phyloP scores from a whole-genome alignment of 768 basidiomycete species.

The Tylopilus rubrobrunneus region DNA sequence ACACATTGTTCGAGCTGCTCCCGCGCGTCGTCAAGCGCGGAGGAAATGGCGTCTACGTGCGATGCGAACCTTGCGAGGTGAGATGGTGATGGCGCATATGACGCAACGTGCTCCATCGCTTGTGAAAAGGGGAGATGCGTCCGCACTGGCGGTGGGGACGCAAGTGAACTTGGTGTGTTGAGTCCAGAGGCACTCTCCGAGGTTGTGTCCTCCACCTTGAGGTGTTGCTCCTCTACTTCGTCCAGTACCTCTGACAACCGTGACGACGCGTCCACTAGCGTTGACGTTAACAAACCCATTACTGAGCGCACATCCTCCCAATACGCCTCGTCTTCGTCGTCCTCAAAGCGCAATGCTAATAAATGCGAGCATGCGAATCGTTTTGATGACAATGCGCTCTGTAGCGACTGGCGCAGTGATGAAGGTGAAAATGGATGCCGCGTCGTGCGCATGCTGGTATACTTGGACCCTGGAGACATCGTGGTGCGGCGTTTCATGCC shows the following conservation, averaged over 20 bases:
- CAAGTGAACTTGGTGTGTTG: slow-evolving; percentile 15
- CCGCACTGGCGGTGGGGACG: slow-evolving; percentile 15
- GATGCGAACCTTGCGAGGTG: slow-evolving; percentile 65
- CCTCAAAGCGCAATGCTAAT: slow-evolving; percentile 71
- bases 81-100: slow-evolving; percentile 74
- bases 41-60: slow-evolving; percentile 67
- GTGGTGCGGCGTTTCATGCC: slow-evolving; percentile 25
- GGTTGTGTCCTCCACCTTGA: slow-evolving; percentile 47
- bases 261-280: slow-evolving; percentile 62
- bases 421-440: slow-evolving; percentile 68
- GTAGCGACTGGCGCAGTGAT: slow-evolving; percentile 56
- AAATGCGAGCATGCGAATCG: slow-evolving; percentile 79
- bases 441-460: slow-evolving; percentile 55
- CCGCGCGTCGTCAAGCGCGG: slow-evolving; percentile 67
- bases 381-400: slow-evolving; percentile 65
- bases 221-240: slow-evolving; percentile 49
- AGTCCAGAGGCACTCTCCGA: slow-evolving; percentile 11
- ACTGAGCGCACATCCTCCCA: slow-evolving; percentile 84
- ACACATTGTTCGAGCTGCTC: slow-evolving; percentile 66
- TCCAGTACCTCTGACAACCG: slow-evolving; percentile 62
- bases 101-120: slow-evolving; percentile 22
- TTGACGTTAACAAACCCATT: slow-evolving; percentile 62
- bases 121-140: slow-evolving; percentile 13
- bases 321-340: slow-evolving; percentile 70
- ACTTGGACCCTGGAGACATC: slow-evolving; percentile 50